Percentiles rank a stretch among this genome's conserved stretches.
Conservation (phyloP, 306 rosid genomes). For the Biancaea sappan region DNA sequence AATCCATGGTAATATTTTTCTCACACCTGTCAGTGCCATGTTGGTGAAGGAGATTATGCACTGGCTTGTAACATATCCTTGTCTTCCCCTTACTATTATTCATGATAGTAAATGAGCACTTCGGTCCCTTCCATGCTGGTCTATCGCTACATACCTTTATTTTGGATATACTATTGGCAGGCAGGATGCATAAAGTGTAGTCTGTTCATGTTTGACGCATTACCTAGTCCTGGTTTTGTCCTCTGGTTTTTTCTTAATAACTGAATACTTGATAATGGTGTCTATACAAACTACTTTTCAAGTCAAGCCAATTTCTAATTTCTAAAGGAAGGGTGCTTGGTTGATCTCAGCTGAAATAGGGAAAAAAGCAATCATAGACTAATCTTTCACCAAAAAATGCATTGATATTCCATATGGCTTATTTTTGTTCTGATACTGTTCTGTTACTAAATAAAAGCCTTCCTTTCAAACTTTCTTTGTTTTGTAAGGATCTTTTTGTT, state of each 20-base stretch:
- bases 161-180: not conserved
- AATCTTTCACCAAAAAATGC: not conserved
- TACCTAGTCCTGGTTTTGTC: not conserved
- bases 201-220: not conserved
- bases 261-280: not conserved
- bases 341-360: slow-evolving; percentile 16
- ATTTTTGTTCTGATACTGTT: not conserved
- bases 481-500: not conserved
- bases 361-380: not conserved
- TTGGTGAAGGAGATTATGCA: slow-evolving; percentile 11
- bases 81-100: not conserved
- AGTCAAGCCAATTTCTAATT: not conserved
- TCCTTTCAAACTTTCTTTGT: not conserved
- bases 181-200: not conserved
- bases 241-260: slow-evolving; percentile 18
- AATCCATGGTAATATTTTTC: slow-evolving; percentile 34
- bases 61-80: slow-evolving; percentile 9
- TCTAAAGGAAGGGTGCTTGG: not conserved
- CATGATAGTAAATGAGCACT: slow-evolving; percentile 17
- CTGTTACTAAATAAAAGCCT: slow-evolving; percentile 7
- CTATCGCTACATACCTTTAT: not conserved
- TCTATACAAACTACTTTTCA: not conserved
- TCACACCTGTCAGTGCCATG: not conserved
- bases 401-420: not conserved
- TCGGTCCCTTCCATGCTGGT: slow-evolving; percentile 15